Evolutionary conservation across 345 rosid genomes (phyloP).

Genomic region (Isatis tinctoria): DNA sequence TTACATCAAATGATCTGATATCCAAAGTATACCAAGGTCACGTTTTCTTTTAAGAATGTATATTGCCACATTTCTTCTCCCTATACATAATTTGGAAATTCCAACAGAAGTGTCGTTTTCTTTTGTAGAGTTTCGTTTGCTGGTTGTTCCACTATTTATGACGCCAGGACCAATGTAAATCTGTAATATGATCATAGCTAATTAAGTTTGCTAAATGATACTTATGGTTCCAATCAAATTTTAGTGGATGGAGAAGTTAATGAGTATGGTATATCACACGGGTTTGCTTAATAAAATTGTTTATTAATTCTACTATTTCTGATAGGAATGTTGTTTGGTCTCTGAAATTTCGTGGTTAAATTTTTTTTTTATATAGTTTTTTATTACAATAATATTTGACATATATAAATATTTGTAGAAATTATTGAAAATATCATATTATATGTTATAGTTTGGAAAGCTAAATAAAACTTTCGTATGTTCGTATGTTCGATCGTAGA

Average conservation of each 20-base stretch:
- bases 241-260: not conserved
- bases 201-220: not conserved
- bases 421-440: too few relatives aligned
- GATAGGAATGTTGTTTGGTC: not conserved
- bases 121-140: too few relatives aligned
- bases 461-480: too few relatives aligned
- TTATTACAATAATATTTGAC: too few relatives aligned
- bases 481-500: too few relatives aligned
- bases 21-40: not conserved
- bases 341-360: not conserved
- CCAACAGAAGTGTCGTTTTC: too few relatives aligned
- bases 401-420: too few relatives aligned
- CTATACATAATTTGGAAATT: not conserved
- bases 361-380: too few relatives aligned
- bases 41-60: not conserved
- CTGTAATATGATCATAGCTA: not conserved
- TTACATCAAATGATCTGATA: not conserved
- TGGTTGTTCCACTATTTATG: too few relatives aligned
- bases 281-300: not conserved
- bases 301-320: not conserved
- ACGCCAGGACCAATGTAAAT: too few relatives aligned
- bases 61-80: not conserved
- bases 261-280: not conserved
- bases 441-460: too few relatives aligned
- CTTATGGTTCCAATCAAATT: not conserved